Evolutionary conservation across 2,329 filamentous ascomycete species (phyloP), one percentile per base, ranked within the genome.

Genomic region (Clarireedia homoeocarpa): DNA sequence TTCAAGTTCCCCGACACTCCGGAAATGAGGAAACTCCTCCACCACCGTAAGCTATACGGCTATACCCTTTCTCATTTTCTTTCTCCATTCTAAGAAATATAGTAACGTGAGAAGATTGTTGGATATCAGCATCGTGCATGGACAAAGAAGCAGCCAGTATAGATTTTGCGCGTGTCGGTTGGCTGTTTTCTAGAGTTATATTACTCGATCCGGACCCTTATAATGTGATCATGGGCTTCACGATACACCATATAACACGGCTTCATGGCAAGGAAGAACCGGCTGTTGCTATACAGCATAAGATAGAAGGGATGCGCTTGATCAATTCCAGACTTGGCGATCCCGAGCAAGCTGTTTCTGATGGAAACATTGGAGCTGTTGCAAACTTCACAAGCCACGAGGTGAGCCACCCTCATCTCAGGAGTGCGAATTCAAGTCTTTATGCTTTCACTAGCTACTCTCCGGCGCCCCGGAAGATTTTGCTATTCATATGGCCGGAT

Each of bases 351-450:
- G 44, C 44, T 48, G n/a, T 27, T 20, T 48, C 44, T 17, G 44
- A 40, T 20, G 34, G 44, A n/a, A 53, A 38, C 27, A 48, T 40
- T 27, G 30, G 44, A 26, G 44, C 51, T 39, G 42, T 53, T 53
- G 44, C 51, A 23, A 53, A 14, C 27, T 48, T 53, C 15, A 39
- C 44, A 23, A 23, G 30, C 30, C 23, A 53, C 17, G 51, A 48
- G 42, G 51, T 53, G 7, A n/a, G 15, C 10, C 40, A 44, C 23
- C 17, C 5, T 30, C 5, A 3, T 10, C 27, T 38, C 5, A n/a
- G 6, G 3, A 9, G 26, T 30, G 3, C 4, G 7, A 17, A 36
- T 47, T 6, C 5, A 52, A 20, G 23, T 53, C 36, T 23, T 39
- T 26, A 53, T 27, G 20, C 14, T 14, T n/a, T 12, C 20, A 9